Base-by-base conservation (phyloP, 352 stramenopile genomes). In the Globisporangium perplexum region DNA sequence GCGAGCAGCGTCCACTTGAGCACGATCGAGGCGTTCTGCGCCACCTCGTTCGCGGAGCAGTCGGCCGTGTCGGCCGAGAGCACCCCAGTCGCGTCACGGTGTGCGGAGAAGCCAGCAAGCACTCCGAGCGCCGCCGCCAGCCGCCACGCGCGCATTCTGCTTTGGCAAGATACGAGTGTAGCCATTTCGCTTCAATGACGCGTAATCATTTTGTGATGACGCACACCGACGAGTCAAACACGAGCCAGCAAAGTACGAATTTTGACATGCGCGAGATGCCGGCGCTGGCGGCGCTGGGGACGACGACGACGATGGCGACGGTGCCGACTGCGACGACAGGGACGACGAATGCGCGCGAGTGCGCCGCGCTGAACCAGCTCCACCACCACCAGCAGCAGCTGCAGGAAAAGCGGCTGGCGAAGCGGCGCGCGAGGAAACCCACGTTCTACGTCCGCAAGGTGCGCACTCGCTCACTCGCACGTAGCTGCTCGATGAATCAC, bases 1-100 rank as follows among this genome's bases (percentile, higher is more conserved):
- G 64, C 50, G 26, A 66, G 47, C 7, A 62, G 54, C 38, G 47
- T 52, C 72, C 75, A 83, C 3, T 53, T 55, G 14, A 78, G 52
- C 60, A 61, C 44, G 41, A 63, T 35, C 5, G 49, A 57, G 24
- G 57, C 45, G 35, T 58, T 53, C 43, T 63, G 57, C 12, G 57
- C 57, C 7, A 54, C n/a, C 22, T 39, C 41, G 15, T 47, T 45
- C n/a, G 17, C 4, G 5, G 48, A 36, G n/a, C 55, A 62, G 22
- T 58, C 44, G 24, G 24, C 46, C 15, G 31, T 38, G 23, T 23
- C 24, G 23, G 24, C 10, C 4, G 33, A 35, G 11, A 36, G 20
- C 3, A 12, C 28, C 5, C 33, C 18, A 3, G 31, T 26, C 3
- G 3, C 26, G 12, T 31, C 20, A 14, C 22, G 33, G 41, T 15